Conservation (phyloP, 1,284 basidiomycete species). For the Cystobasidium slooffiae region DNA sequence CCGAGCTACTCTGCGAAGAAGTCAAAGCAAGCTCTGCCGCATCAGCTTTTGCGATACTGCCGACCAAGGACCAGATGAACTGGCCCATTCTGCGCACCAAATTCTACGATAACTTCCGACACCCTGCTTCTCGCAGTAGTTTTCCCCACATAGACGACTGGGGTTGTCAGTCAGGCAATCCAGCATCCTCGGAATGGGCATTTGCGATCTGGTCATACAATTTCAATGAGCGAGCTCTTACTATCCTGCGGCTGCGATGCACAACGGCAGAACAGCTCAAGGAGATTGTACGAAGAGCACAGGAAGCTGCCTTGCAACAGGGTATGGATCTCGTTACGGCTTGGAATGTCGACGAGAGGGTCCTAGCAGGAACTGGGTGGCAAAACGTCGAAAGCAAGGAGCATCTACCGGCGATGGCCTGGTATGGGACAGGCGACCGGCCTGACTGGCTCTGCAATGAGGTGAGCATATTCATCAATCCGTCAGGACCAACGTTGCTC, state of each 20-base stretch:
- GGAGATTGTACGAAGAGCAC: slow-evolving; percentile 1
- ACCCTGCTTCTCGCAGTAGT: slow-evolving; percentile 7
- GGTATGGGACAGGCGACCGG: slow-evolving; percentile 19
- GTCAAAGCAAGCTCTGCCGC: neutral
- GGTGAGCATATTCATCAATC: neutral
- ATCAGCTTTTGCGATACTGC: slow-evolving; percentile 34
- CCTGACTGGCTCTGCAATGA: slow-evolving; percentile 33
- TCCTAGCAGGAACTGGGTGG: slow-evolving; percentile 30
- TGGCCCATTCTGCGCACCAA: slow-evolving; percentile 29
- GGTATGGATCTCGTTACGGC: slow-evolving; percentile 37
- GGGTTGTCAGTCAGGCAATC: slow-evolving; percentile 21
- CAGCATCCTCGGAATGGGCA: slow-evolving; percentile 19
- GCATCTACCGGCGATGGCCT: slow-evolving; percentile 28
- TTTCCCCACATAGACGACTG: slow-evolving; percentile 26
- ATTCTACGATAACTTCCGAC: slow-evolving; percentile 13
- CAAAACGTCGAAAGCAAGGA: slow-evolving; percentile 6
- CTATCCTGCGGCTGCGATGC: slow-evolving; percentile 25
- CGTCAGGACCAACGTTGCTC: no score
- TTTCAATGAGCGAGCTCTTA: slow-evolving; percentile 2
- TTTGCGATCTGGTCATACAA: slow-evolving; percentile 36
- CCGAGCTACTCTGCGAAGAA: slow-evolving; percentile 7
- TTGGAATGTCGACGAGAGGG: slow-evolving; percentile 15
- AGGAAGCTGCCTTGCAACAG: slow-evolving; percentile 7
- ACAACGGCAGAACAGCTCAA: slow-evolving; percentile 8
- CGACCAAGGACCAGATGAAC: slow-evolving; percentile 24